These are phyloP conservation scores for Didymella segeticola DNA, from an alignment of 2,329 filamentous ascomycete species.

Conservation along the genomic window DNA sequence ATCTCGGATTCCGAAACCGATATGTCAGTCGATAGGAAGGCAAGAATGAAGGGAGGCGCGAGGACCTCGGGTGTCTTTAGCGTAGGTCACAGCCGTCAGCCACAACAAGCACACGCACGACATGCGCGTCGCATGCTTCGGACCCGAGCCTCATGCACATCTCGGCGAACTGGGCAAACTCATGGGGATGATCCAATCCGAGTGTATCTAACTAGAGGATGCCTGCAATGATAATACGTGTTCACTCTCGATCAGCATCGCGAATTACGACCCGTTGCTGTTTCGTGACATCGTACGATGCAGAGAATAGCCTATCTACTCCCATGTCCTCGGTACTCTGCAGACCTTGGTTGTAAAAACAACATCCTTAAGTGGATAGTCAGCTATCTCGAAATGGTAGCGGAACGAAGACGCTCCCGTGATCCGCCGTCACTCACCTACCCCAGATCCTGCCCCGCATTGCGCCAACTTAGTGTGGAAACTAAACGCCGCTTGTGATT, in stretches of 20 bases:
- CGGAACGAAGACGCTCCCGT: background rate
- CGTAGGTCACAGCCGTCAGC: background rate
- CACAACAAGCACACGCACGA: background rate
- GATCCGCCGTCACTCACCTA: background rate
- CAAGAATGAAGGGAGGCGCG: no score
- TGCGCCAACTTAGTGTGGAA: background rate
- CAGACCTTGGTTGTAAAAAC: background rate
- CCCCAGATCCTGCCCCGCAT: constrained; percentile 7
- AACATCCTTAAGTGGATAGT: background rate
- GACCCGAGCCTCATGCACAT: background rate
- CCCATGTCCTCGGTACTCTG: background rate
- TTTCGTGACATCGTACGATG: background rate
- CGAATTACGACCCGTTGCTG: background rate
- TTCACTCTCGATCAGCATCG: background rate
- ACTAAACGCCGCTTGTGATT: background rate
- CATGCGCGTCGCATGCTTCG: background rate
- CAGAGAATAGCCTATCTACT: background rate
- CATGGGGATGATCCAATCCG: background rate
- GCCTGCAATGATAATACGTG: background rate
- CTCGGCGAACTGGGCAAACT: background rate
- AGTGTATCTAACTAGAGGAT: background rate
- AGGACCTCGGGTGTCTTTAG: background rate
- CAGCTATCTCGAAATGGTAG: background rate
- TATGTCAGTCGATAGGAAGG: no score
- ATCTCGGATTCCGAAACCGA: no score